Evolutionary conservation across 768 basidiomycete species (phyloP), one percentile per base, ranked within the genome.

Genomic region (Rhizopogon vinicolor): DNA sequence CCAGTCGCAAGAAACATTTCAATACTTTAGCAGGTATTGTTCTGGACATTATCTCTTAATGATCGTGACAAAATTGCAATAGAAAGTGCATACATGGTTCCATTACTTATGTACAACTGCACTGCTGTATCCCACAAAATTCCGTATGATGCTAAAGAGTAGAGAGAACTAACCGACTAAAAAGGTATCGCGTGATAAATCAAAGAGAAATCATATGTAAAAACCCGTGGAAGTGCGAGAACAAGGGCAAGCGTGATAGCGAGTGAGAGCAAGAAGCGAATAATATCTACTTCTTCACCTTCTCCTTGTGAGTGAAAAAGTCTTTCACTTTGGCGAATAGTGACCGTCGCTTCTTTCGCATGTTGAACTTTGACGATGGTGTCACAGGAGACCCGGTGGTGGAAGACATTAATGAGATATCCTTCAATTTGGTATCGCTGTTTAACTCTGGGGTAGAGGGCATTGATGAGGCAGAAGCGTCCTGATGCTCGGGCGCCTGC

Each of bases 291-390:
- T 75, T 68, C 46, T 75, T 78, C 22, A 79, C 73, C 61, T 75
- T 78, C 19, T 80, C 73, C 61, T 75, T 77, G 53, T 81, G 73
- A 37, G 67, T 63, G 61, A 87, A 86, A 6, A 84, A 62, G 41
- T 74, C 63, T 63, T 80, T 85, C 51, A 75, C 63, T 60, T 75
- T 84, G 25, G 77, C 77, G 51, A 87, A 75, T 31, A 86, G 63
- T 14, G 84, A 84, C 6, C 68, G 64, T 44, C 74, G 73, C 64
- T 83, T 85, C 72, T 84, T 83, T 55, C 77, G 72, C 14, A 65
- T 67, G n/a, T 69, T 72, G 53, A 71, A 68, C 52, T 66, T 74
- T 8, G 77, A 74, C 28, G 76, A 61, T 2, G 69, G 59, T 7
- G 66, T 63, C 28, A 70, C 63, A 7, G 54, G 12, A 13, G 68